Evolutionary conservation across 73 alveolate genomes (phyloP).

Genomic region (Tetrahymena malaccensis): DNA sequence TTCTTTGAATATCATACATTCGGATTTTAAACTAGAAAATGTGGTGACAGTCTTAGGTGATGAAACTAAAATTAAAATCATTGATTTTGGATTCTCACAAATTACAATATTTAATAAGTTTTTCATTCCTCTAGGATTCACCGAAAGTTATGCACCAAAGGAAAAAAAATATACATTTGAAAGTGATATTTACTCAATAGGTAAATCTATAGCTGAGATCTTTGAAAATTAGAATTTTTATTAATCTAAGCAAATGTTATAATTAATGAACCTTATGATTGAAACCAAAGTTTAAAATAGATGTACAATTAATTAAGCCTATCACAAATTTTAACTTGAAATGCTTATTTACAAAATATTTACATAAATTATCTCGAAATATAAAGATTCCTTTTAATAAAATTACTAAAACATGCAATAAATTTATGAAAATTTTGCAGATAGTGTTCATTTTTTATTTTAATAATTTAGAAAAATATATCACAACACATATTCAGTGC

Average conservation of each 20-base stretch:
- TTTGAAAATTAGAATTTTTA: neutral
- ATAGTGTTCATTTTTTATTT: neutral
- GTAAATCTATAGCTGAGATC: neutral
- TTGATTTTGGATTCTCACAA: neutral
- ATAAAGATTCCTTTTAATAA: too few species aligned
- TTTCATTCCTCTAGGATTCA: neutral
- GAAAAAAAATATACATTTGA: neutral
- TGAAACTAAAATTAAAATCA: neutral
- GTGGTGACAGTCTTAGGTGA: neutral
- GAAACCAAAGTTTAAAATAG: neutral
- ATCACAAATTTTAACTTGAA: neutral
- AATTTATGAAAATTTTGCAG: neutral
- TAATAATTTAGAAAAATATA: too few species aligned
- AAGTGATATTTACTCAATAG: neutral
- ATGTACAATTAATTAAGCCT: neutral
- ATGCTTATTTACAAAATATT: neutral
- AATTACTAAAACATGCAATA: neutral
- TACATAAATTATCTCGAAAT: too few species aligned
- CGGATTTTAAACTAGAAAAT: neutral
- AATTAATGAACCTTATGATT: neutral
- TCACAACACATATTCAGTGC: neutral
- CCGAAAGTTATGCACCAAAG: neutral
- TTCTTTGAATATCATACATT: neutral
- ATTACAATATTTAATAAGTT: neutral
- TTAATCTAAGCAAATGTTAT: neutral